Evolutionary conservation across 2,329 filamentous ascomycete genomes (phyloP).

Genomic region (Leptographium lundbergii): DNA sequence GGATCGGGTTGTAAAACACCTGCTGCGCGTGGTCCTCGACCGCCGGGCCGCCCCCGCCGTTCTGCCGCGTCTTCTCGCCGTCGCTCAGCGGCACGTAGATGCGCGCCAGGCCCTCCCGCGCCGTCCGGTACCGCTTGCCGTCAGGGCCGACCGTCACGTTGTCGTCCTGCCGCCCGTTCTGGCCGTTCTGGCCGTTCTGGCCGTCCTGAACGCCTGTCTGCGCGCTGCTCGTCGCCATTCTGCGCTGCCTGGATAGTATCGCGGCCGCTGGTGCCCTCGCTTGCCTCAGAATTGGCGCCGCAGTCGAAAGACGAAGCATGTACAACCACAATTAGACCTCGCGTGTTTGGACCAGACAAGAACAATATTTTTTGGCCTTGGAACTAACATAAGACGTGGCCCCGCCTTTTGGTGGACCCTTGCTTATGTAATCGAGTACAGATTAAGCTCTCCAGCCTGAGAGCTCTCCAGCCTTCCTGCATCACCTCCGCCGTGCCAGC

Average conservation of each 20-base stretch:
- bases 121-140: slow-evolving; percentile 36
- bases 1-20: slow-evolving; percentile 98
- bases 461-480: too few species aligned
- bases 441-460: too few species aligned
- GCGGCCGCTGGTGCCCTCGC: background rate
- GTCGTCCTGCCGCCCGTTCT: background rate
- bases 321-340: background rate
- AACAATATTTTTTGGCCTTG: background rate
- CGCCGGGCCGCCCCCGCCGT: slow-evolving; percentile 23
- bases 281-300: background rate
- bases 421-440: background rate
- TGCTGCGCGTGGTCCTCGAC: slow-evolving; percentile 54
- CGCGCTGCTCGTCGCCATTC: background rate
- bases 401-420: background rate
- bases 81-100: slow-evolving; percentile 38
- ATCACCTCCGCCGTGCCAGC: background rate
- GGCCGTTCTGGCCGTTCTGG: background rate
- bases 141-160: slow-evolving; percentile 15
- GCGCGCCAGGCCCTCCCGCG: slow-evolving; percentile 43
- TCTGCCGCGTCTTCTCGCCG: slow-evolving; percentile 16
- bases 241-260: background rate
- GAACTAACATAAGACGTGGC: background rate
- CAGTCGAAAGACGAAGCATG: background rate
- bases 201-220: background rate
- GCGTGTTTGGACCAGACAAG: background rate